A percentile compares a stretch with the other conserved stretches of the same genome.
Evolutionary conservation across 2,329 filamentous ascomycete species (phyloP).

Genomic region (Chaetomium sp.): DNA sequence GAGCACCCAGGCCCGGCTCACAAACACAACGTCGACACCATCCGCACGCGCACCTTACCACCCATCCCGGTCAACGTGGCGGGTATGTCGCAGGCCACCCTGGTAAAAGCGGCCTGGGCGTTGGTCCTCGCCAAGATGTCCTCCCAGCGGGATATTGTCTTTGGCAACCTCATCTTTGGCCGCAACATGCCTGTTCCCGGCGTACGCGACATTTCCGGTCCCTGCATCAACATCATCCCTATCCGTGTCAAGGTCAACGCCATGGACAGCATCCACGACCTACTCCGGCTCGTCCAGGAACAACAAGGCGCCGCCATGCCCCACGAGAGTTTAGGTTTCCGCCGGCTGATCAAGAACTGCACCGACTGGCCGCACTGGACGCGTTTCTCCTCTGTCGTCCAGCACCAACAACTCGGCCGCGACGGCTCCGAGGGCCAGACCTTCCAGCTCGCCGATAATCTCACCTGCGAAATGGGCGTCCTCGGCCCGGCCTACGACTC

Average conservation of each 20-base stretch:
- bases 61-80: slow-evolving; percentile 5
- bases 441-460: slow-evolving; percentile 6
- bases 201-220: slow-evolving; percentile 5
- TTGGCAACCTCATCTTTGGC: slow-evolving; percentile 10
- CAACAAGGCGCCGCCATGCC: slow-evolving; percentile 14
- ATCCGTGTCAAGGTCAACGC: slow-evolving; percentile 8
- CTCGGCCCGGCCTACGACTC: slow-evolving; percentile 13
- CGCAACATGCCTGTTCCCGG: slow-evolving; percentile 8
- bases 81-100: slow-evolving; percentile 15
- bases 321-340: slow-evolving; percentile 27
- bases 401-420: slow-evolving; percentile 26
- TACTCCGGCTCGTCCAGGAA: slow-evolving; percentile 19
- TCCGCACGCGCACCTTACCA: slow-evolving; percentile 1
- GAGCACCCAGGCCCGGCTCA: background rate
- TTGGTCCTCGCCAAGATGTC: slow-evolving; percentile 19
- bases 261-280: slow-evolving; percentile 13
- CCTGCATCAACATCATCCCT: slow-evolving; percentile 10
- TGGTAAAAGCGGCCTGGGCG: slow-evolving; percentile 27
- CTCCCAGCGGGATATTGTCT: slow-evolving; percentile 15
- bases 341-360: slow-evolving; percentile 26
- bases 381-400: slow-evolving; percentile 26
- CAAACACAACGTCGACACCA: slow-evolving; percentile 7
- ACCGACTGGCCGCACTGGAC: slow-evolving; percentile 28
- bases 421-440: slow-evolving; percentile 8
- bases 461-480: slow-evolving; percentile 11